A percentile compares a stretch with the other conserved stretches of the same genome.
These are phyloP conservation scores for Krasilnikovozyma curviuscula DNA, from an alignment of 768 basidiomycete species.

Conservation along the genomic window DNA sequence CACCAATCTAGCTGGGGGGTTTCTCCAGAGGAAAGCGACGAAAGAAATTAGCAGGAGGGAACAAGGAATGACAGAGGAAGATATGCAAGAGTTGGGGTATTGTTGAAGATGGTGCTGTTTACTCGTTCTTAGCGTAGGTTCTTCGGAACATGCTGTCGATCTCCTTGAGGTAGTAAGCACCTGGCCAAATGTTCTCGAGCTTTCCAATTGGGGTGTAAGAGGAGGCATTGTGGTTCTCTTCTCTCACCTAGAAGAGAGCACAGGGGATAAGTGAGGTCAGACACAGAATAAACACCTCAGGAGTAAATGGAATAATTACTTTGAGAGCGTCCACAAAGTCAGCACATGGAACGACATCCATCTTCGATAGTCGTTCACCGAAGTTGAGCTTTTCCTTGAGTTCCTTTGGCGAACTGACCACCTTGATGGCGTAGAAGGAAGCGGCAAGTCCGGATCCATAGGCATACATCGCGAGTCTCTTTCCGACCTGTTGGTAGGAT, in stretches of 20 bases:
- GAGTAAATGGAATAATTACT: conserved; percentile 19
- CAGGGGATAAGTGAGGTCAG: conserved; percentile 8
- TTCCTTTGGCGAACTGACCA: conserved; percentile 70
- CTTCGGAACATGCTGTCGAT: conserved; percentile 83
- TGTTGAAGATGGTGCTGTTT: not conserved
- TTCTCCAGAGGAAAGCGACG: too few relatives aligned
- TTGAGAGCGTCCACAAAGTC: conserved; percentile 67
- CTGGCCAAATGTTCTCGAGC: conserved; percentile 82
- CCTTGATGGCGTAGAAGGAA: conserved; percentile 69
- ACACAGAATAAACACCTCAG: not conserved
- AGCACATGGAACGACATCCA: conserved; percentile 80
- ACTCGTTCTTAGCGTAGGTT: conserved; percentile 42
- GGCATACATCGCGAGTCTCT: conserved; percentile 84
- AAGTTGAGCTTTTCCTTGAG: conserved; percentile 70
- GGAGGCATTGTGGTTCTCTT: conserved; percentile 84
- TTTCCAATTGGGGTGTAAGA: conserved; percentile 69
- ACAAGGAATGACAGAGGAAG: too few relatives aligned
- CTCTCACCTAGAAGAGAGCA: conserved; percentile 47
- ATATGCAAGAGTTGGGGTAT: too few relatives aligned
- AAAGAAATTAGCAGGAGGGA: too few relatives aligned
- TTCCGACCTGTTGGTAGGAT: conserved; percentile 32
- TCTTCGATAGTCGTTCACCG: conserved; percentile 49
- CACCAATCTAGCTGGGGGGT: too few relatives aligned
- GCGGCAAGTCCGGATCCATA: conserved; percentile 93
- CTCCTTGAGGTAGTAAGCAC: conserved; percentile 74